Conservation (phyloP, 768 basidiomycete genomes). For the Rhodosporidiobolus odoratus region DNA sequence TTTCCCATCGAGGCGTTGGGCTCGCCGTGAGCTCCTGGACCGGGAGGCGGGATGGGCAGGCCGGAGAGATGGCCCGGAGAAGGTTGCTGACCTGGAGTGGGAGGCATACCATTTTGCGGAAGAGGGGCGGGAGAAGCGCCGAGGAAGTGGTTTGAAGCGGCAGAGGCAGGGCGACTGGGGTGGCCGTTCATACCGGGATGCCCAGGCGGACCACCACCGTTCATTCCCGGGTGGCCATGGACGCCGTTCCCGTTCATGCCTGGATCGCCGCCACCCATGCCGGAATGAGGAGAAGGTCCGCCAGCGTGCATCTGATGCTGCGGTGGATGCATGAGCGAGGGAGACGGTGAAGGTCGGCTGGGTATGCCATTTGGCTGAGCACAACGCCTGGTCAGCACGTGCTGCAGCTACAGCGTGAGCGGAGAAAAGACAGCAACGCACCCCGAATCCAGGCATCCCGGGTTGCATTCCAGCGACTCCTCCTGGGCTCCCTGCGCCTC, state of each 20-base stretch:
- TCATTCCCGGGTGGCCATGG: not conserved
- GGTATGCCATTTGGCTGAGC: constrained; percentile 4
- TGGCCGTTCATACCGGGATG: constrained; percentile 15
- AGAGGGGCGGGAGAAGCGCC: constrained; percentile 9
- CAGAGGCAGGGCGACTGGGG: constrained; percentile 28
- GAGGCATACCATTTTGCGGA: too few relatives aligned
- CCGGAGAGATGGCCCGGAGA: not conserved
- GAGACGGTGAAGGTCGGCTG: constrained; percentile 27
- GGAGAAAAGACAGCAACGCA: not conserved
- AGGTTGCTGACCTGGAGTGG: not conserved
- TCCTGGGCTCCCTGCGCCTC: constrained; percentile 15
- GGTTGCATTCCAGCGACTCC: not conserved
- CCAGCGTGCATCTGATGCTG: constrained; percentile 13
- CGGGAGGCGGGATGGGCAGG: constrained; percentile 3
- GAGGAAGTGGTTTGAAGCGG: constrained; percentile 30
- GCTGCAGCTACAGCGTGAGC: not conserved
- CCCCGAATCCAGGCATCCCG: constrained; percentile 3
- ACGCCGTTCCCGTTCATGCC: not conserved
- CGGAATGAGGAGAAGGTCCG: not conserved
- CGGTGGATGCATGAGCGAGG: constrained; percentile 6
- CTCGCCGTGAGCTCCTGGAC: constrained; percentile 2
- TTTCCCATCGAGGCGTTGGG: constrained; percentile 4
- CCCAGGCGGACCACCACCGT: not conserved
- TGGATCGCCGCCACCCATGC: not conserved
- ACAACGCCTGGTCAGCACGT: not conserved